Conservation (phyloP, 129 eudicot species). For the Pseudognaphalium luteoalbum region DNA sequence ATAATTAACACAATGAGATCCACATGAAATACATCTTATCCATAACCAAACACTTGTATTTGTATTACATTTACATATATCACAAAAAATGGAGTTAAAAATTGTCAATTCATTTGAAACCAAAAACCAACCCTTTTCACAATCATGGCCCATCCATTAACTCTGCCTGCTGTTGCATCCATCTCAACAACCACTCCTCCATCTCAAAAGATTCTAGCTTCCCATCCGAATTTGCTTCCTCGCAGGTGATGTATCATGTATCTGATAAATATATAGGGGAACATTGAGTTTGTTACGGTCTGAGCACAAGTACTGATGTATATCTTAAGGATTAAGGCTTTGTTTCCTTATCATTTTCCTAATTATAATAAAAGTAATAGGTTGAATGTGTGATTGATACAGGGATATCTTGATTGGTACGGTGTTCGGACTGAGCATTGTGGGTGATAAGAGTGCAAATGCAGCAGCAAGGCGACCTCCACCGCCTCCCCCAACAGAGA, state of each 20-base stretch:
- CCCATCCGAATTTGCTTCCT: slow-evolving; percentile 13
- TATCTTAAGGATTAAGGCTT: not conserved
- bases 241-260: slow-evolving; percentile 17
- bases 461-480: slow-evolving; percentile 82
- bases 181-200: not conserved
- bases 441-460: slow-evolving; percentile 39
- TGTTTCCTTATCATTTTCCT: not conserved
- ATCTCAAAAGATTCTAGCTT: slow-evolving; percentile 15
- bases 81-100: not conserved
- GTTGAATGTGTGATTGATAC: slow-evolving; percentile 25
- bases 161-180: not conserved
- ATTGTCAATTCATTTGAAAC: not conserved
- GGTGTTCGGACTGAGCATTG: slow-evolving; percentile 44
- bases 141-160: not conserved
- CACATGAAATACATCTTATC: slow-evolving; percentile 7
- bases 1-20: not conserved
- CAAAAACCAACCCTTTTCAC: not conserved
- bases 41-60: not conserved
- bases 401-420: slow-evolving; percentile 55
- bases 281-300: too few relatives aligned
- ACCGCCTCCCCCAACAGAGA: slow-evolving; percentile 73
- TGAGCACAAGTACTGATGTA: not conserved
- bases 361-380: not conserved
- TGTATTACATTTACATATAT: not conserved
- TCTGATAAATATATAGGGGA: too few relatives aligned